Conservation (phyloP, 305 asterid species). For the Fraxinus ornus region DNA sequence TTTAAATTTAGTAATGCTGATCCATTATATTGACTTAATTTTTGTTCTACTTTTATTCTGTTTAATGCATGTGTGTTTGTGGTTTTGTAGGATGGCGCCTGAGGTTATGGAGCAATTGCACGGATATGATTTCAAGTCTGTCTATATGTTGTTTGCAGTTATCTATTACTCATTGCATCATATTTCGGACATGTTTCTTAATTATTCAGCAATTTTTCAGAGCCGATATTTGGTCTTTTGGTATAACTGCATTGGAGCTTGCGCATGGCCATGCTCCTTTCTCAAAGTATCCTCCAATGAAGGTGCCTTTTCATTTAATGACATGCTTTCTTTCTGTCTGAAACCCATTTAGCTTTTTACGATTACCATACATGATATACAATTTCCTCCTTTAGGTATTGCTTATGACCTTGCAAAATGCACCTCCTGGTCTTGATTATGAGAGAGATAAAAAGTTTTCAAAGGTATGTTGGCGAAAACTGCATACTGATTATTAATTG, state of each 20-base stretch:
- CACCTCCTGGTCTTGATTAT: conserved; percentile 97
- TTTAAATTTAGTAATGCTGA: neutral
- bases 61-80: conserved; percentile 23
- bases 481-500: neutral
- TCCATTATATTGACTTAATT: conserved; percentile 7
- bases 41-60: conserved; percentile 14
- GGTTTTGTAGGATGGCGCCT: conserved; percentile 92
- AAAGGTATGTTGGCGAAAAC: conserved; percentile 51
- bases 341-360: conserved; percentile 16
- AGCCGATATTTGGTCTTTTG: conserved; percentile 99
- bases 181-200: conserved; percentile 21
- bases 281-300: conserved; percentile 98
- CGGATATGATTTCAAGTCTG: conserved; percentile 98
- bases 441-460: conserved; percentile 94
- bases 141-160: conserved; percentile 22
- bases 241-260: conserved; percentile 97
- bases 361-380: conserved; percentile 14
- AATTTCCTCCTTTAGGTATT: conserved; percentile 55
- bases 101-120: conserved; percentile 98
- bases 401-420: conserved; percentile 98
- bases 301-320: conserved; percentile 44
- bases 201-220: conserved; percentile 38
- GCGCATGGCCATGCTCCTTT: conserved; percentile 99
- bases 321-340: conserved; percentile 3
- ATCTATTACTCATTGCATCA: conserved; percentile 19